Base-by-base conservation (phyloP, 2,329 filamentous ascomycete species). In the Fusarium fracticaudum region DNA sequence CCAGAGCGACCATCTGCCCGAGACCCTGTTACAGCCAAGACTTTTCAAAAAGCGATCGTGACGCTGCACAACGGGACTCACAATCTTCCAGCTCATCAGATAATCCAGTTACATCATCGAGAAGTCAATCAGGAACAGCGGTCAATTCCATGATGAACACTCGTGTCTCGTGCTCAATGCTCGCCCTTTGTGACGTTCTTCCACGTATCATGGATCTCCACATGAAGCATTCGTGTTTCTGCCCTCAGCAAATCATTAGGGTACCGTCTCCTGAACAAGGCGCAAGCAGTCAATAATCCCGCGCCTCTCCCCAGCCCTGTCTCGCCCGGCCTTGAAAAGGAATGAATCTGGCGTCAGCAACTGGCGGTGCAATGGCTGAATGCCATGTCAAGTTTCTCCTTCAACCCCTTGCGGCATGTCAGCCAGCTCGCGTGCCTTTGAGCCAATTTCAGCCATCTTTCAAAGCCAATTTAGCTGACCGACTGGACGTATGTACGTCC, bases 1-100 rank as follows among this genome's bases (percentile, higher is more conserved):
- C 72, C 72, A 74, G 62, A 70, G 38, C 48, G 43, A 61, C 47
- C 41, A 53, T 61, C 61, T 75, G 61, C 29, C 72, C 69, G 59
- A 71, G 66, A 73, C 69, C 72, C 37, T 75, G 72, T 73, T 53
- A 73, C 72, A 70, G 69, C 72, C 72, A 75, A 75, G 72, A 70
- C 72, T 72, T 63, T 51, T 69, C 72, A 73, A 43, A 73, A 60
- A 74, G 60, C 68, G 64, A 75, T 75, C 72, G 58, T 67, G 72
- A 69, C 64, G 47, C 41, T 69, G 53, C 60, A 58, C 70, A 69
- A 65, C 54, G 31, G 26, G 41, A 66, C 41, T 72, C 69, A 60
- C 63, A 58, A 60, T 54, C 55, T 37, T 73, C 69, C 65, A 73
- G 44, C 55, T 58, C 69, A 55, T 60, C 65, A 70, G 37, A 48